Conservation (phyloP, 2,329 filamentous ascomycete species). For the Monosporascus cannonballus region DNA sequence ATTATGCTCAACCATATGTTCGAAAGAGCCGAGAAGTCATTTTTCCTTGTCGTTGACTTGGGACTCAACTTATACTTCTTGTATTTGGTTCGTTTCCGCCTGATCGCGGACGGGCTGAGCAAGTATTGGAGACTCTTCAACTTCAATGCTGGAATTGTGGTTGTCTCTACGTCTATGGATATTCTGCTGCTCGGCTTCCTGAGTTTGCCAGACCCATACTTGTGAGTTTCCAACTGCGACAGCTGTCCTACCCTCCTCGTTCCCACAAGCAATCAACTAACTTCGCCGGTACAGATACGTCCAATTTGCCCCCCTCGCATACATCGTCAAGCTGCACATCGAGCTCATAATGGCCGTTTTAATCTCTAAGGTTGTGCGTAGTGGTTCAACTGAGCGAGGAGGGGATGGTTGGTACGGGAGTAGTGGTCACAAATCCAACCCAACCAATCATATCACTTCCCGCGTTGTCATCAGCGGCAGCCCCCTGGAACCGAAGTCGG, state of each 20-base stretch:
- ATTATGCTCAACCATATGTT: background rate
- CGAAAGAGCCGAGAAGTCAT: background rate
- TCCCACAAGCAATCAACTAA: background rate
- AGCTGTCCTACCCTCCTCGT: background rate
- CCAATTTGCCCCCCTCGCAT: constrained; percentile 7
- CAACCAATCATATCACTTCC: background rate
- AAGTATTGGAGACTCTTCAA: background rate
- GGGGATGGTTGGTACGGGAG: background rate
- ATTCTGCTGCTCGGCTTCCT: background rate
- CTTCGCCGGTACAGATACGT: constrained; percentile 11
- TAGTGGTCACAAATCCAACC: background rate
- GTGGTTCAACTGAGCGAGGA: background rate
- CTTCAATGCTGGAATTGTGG: background rate
- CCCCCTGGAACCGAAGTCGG: background rate
- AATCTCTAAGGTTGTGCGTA: constrained; percentile 10
- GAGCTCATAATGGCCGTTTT: constrained; percentile 7
- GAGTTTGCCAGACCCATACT: background rate
- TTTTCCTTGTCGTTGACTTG: background rate
- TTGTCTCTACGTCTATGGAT: background rate
- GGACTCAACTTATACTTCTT: background rate
- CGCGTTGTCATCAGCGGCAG: background rate
- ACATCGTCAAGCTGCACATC: constrained; percentile 7
- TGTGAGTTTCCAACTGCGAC: background rate
- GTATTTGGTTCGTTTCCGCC: background rate
- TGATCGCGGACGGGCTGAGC: background rate